Base-by-base conservation (phyloP, 495 filamentous ascomycete genomes). In the Aspergillus avenaceus region DNA sequence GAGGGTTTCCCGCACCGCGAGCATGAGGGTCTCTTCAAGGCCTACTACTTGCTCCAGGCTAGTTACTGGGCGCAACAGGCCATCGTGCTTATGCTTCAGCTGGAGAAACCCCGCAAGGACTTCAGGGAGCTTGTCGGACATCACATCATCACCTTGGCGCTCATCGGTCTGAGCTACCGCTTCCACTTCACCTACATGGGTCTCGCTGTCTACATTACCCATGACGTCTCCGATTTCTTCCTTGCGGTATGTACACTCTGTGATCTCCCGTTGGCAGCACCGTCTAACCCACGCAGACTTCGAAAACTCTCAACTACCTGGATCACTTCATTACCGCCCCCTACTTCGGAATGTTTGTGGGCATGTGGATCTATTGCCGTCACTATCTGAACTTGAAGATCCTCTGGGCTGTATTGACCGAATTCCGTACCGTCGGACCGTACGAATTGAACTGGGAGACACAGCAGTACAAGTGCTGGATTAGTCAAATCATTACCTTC, bases 141-240 rank as follows among this genome's bases (percentile, higher is more conserved):
- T 64, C 93, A 98, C 63, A 86, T 97, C 54, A 88, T 97, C 58
- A 95, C 90, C 9, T 65, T 98, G 47, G 75, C 85, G n/a, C 76
- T 98, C 47, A 97, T 98, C 53, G 83, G 72, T 25, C 67, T 91
- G 63, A 95, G 88, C 73, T 98, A 98, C 67, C 85, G 91, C 25
- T 98, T 96, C 76, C 95, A 98, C 68, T 98, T 98, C 68, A 93
- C 93, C 8, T 91, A 95, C 66, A 95, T 98, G 73, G 93, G 93
- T n/a, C 63, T 98, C 31, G 91, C 90, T 24, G 92, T 98, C 7
- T 98, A 96, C 65, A 91, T 97, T 52, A 97, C 93, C 18, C 90
- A 96, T 61, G 93, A 98, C 57, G 87, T 97, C 53, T 88, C 83
- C 45, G 93, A 98, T 62, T 96, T 97, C 69, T 98, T 98, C 82